Percentiles rank a stretch among this genome's conserved stretches.
Evolutionary conservation across 2,329 filamentous ascomycete species (phyloP).

Genomic region (Neoascochyta sp.): DNA sequence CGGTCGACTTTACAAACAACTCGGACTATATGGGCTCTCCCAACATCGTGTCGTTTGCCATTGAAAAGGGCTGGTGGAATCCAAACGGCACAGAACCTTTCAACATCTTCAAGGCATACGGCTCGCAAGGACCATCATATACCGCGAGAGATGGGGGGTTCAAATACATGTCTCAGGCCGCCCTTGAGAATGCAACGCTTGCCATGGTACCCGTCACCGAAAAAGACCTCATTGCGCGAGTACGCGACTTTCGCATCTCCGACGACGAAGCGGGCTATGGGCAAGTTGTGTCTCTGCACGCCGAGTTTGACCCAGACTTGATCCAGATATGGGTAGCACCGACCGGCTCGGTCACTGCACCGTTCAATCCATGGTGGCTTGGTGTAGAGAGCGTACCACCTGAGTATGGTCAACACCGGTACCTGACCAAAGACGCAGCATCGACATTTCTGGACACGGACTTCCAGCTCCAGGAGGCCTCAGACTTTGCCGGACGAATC

Average conservation of each 20-base stretch:
- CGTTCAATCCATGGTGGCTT: slow-evolving; percentile 37
- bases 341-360: slow-evolving; percentile 34
- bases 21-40: slow-evolving; percentile 32
- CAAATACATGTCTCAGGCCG: slow-evolving; percentile 39
- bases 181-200: slow-evolving; percentile 34
- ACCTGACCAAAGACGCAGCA: slow-evolving; percentile 33
- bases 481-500: slow-evolving; percentile 23
- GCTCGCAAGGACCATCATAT: slow-evolving; percentile 23
- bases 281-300: slow-evolving; percentile 29
- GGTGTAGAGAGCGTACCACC: slow-evolving; percentile 30
- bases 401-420: slow-evolving; percentile 35
- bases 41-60: slow-evolving; percentile 35
- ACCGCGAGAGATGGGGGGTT: slow-evolving; percentile 34
- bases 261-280: slow-evolving; percentile 39
- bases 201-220: slow-evolving; percentile 51
- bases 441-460: slow-evolving; percentile 34
- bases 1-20: slow-evolving; percentile 27
- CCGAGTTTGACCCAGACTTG: slow-evolving; percentile 27
- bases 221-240: slow-evolving; percentile 44
- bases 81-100: slow-evolving; percentile 31
- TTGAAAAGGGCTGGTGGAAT: slow-evolving; percentile 37
- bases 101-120: slow-evolving; percentile 38
- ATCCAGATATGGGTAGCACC: slow-evolving; percentile 36
- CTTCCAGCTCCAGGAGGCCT: slow-evolving; percentile 31
- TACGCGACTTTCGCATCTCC: slow-evolving; percentile 35